phyloP scores from a whole-genome alignment of 2,329 filamentous ascomycete genomes.

The Parasarocladium wereldwijsianum region DNA sequence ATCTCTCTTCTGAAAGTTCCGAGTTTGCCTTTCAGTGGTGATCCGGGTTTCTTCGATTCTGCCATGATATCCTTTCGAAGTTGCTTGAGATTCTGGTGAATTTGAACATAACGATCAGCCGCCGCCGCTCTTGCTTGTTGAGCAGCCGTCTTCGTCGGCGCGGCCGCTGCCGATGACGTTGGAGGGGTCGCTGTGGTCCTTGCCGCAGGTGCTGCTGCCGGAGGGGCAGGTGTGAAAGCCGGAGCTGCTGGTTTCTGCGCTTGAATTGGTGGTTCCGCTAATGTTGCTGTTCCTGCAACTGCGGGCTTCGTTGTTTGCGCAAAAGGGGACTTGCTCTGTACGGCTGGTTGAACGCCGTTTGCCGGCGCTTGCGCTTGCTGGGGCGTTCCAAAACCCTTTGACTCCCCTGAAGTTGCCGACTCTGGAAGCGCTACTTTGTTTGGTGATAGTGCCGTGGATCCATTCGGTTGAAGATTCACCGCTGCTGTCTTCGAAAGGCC shows the following conservation, averaged over 20 bases:
- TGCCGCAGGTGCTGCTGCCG: not conserved
- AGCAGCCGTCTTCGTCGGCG: constrained; percentile 7
- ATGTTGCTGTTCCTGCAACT: too few relatives aligned
- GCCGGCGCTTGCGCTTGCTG: too few relatives aligned
- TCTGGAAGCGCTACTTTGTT: too few relatives aligned
- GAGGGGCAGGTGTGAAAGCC: constrained; percentile 2
- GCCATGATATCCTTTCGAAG: constrained; percentile 47
- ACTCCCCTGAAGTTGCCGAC: too few relatives aligned
- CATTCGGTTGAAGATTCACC: too few relatives aligned
- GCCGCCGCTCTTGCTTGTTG: constrained; percentile 3
- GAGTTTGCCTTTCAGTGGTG: constrained; percentile 46
- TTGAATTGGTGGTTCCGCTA: constrained; percentile 9
- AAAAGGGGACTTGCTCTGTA: too few relatives aligned
- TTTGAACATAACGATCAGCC: constrained; percentile 32
- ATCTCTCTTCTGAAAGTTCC: constrained; percentile 61
- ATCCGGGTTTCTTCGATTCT: constrained; percentile 31
- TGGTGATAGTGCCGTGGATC: too few relatives aligned
- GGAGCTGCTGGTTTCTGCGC: constrained; percentile 7
- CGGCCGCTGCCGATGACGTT: constrained; percentile 3
- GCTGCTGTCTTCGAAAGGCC: too few relatives aligned
- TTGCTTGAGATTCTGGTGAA: constrained; percentile 56
- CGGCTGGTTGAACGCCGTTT: too few relatives aligned
- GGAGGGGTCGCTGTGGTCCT: constrained; percentile 6
- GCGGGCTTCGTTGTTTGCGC: too few relatives aligned
- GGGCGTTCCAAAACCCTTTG: too few relatives aligned